A percentile compares a stretch with the other conserved stretches of the same genome.
These are phyloP conservation scores for Aspergillus novofumigatus DNA, from an alignment of 2,329 filamentous ascomycete genomes.

Conservation along the genomic window DNA sequence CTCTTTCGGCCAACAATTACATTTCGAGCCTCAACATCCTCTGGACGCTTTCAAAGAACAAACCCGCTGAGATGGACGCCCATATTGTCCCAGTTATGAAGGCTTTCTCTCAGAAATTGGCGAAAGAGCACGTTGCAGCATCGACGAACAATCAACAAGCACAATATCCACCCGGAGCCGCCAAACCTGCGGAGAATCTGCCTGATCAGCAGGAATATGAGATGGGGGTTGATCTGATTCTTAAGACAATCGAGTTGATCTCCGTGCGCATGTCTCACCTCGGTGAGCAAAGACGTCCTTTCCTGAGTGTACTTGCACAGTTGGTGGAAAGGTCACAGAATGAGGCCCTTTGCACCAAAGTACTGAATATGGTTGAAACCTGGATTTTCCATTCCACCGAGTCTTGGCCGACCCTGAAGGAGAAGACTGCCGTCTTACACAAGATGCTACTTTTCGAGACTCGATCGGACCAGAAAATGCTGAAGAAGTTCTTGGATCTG, in stretches of 20 bases:
- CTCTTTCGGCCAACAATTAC: conserved; percentile 74
- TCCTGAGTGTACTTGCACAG: conserved; percentile 89
- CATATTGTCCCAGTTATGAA: conserved; percentile 90
- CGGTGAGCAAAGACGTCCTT: conserved; percentile 84
- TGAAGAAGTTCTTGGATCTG: conserved; percentile 89
- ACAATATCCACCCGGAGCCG: conserved; percentile 32
- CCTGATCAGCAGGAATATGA: conserved; percentile 74
- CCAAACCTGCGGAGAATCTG: conserved; percentile 37
- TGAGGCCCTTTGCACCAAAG: conserved; percentile 81
- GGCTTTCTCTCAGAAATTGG: conserved; percentile 83
- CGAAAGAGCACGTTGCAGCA: conserved; percentile 82
- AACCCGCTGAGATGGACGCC: conserved; percentile 80
- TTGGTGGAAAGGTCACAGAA: conserved; percentile 93
- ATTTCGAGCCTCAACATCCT: conserved; percentile 87
- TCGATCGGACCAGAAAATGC: conserved; percentile 73
- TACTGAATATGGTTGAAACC: conserved; percentile 84
- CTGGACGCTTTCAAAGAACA: conserved; percentile 83
- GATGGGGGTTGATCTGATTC: conserved; percentile 83
- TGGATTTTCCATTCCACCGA: conserved; percentile 97
- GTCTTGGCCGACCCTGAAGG: conserved; percentile 94
- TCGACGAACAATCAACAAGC: conserved; percentile 56
- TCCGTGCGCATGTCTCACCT: conserved; percentile 88
- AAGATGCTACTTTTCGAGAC: conserved; percentile 98
- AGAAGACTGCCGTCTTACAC: conserved; percentile 97
- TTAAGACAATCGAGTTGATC: conserved; percentile 92